These are phyloP conservation scores for Mesembryanthemum crystallinum DNA, from an alignment of 148 eudicot genomes.

Conservation along the genomic window DNA sequence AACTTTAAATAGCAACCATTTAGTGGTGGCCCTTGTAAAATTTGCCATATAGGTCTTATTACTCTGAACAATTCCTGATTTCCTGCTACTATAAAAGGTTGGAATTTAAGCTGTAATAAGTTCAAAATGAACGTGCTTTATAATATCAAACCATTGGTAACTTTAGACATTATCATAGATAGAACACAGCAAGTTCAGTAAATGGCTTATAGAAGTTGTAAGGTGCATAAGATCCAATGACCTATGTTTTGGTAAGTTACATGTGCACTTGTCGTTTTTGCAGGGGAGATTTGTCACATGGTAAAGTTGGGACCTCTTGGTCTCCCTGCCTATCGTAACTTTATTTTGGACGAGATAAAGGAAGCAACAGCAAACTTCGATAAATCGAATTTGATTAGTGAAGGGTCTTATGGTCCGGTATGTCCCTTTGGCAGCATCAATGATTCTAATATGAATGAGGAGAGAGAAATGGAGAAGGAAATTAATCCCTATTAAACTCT, in stretches of 20 bases:
- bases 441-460: background rate
- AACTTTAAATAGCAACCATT: no score
- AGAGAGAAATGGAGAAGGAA: background rate
- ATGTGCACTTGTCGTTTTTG: conserved; percentile 19
- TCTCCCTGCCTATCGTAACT: conserved; percentile 61
- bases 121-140: background rate
- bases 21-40: no score
- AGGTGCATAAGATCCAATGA: background rate
- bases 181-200: background rate
- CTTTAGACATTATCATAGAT: background rate
- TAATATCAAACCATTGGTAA: background rate
- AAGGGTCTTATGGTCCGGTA: conserved; percentile 65
- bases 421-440: conserved; percentile 3
- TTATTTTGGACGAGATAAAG: conserved; percentile 56
- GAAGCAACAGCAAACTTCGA: conserved; percentile 65
- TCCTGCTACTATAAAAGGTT: background rate
- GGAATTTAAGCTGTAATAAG: background rate
- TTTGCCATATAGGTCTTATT: background rate
- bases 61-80: background rate
- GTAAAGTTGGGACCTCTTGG: conserved; percentile 68
- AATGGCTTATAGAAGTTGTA: background rate
- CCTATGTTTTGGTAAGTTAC: background rate
- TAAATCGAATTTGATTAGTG: conserved; percentile 40
- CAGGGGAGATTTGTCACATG: conserved; percentile 74
- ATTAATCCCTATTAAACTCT: no score